Percentiles rank a stretch among this genome's conserved stretches.
Conservation (phyloP, 805 yeast genomes). For the Zygosaccharomyces pseudorouxii region DNA sequence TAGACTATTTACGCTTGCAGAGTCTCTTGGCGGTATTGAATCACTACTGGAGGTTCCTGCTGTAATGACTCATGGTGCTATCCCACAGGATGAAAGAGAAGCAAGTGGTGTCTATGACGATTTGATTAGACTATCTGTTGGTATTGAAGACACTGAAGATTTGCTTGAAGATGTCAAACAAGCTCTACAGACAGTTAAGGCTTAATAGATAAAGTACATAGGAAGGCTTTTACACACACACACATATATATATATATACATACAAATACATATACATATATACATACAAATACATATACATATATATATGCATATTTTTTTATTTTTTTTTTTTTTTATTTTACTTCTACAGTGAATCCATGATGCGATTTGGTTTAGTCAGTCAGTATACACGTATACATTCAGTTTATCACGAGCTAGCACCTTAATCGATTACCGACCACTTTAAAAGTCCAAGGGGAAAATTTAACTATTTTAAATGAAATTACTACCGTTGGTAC, state of each 20-base stretch:
- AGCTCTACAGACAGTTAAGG: slow-evolving; percentile 48
- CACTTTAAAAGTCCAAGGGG: not conserved
- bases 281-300: too few species aligned
- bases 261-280: too few species aligned
- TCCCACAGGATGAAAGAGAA: slow-evolving; percentile 73
- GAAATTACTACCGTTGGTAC: not conserved
- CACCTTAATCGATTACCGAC: not conserved
- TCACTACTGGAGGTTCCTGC: slow-evolving; percentile 85
- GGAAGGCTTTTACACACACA: not conserved
- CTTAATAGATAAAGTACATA: slow-evolving; percentile 1
- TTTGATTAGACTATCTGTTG: slow-evolving; percentile 76
- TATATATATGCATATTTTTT: too few species aligned
- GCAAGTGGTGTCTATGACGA: slow-evolving; percentile 77
- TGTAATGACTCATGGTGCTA: slow-evolving; percentile 89
- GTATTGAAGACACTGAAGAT: slow-evolving; percentile 81
- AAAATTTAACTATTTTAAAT: not conserved
- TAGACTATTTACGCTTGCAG: slow-evolving; percentile 77
- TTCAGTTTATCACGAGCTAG: not conserved
- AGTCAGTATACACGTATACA: not conserved
- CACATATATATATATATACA: not conserved
- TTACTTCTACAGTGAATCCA: too few species aligned
- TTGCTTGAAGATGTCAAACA: slow-evolving; percentile 64
- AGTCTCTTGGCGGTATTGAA: slow-evolving; percentile 88
- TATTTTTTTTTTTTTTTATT: too few species aligned
- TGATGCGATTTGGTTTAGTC: not conserved